Evolutionary conservation across 257 asterid species (phyloP), one percentile per base, ranked within the genome.

Genomic region (Plectranthus barbatus): DNA sequence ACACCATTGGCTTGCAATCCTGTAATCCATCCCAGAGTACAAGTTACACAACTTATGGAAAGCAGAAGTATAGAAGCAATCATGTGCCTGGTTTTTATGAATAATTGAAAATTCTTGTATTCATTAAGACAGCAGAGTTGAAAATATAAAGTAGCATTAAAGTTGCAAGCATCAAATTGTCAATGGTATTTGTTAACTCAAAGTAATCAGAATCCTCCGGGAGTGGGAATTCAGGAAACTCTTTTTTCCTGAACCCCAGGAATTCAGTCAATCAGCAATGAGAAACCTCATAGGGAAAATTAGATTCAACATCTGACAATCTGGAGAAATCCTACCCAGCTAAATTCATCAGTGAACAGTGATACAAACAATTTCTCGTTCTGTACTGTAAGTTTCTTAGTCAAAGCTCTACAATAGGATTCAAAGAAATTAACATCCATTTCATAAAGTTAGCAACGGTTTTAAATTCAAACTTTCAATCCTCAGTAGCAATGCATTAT

Each of bases 1-100:
- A 92, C 8, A 92, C 95, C 78, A 92, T 76, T 56, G 75, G 70
- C 79, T 81, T 89, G 79, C 99, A 89, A 70, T 92, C 98, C 96
- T 86, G 64, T 64, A 66, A 68, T 60, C 44, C 24, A 68, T 60
- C 44, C 24, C 67, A 51, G 19, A 11, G 15, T 46, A 55, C 46
- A 72, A 7, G 10, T 1, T 51, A 23, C 36, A 52, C 48, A 67
- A 13, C 1, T 12, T 71, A 49, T 7, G n/a, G n/a, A n/a, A n/a
- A n/a, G n/a, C n/a, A n/a, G n/a, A 37, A 45, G 64, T 4, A 3
- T 19, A 1, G 24, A 20, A 6, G 17, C 14, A 24, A 26, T 21
- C 53, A 51, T 23, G 34, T 41, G 42, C 53, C 7, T 55, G 24
- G 15, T 36, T 37, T 5, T 10, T 9, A 29, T n/a, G 31, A 26